Evolutionary conservation across 2,329 filamentous ascomycete species (phyloP), one percentile per base, ranked within the genome.

Genomic region (Fusarium fracticaudum): DNA sequence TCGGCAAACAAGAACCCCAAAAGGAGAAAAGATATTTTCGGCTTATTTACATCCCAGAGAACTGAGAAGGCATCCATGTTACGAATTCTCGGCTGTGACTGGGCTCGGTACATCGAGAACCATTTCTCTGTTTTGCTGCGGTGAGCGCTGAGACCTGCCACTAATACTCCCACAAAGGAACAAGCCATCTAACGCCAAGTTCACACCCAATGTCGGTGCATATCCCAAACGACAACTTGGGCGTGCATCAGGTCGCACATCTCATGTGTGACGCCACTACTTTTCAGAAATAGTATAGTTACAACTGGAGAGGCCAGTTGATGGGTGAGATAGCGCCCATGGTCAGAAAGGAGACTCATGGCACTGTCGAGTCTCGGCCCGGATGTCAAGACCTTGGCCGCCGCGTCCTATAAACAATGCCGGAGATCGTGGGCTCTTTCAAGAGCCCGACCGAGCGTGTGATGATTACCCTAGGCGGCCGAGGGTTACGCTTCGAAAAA

Each of bases 351-450:
- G 13, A 10, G 33, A 50, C 50, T 20, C 37, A 65, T 10, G 44
- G 38, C 10, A 81, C 80, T 15, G 20, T 86, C 51, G 83, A 85
- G 77, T 81, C 82, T 61, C 82, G 84, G 50, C 80, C 82, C 69
- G 83, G 37, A 20, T 38, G 37, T 38, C 37, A 38, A 40, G 20
- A 40, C 12, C 18, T 12, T 13, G 11, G 38, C 2, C 8, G 38
- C 20, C 18, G 18, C 18, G 12, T 20, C 18, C 38, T 20, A 8
- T 40, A 12, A 40, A 22, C 18, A 22, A 22, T 8, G 22, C 18
- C 20, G 18, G 6, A 22, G 38, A 40, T 22, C 11, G 20, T 40
- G 20, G 20, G 11, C 38, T 40, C 20, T 40, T 40, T 22, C 11
- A 22, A 22, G 18, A 11, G 18, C 38, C 17, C 18, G 38, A 40